Percentiles rank a stretch among this genome's conserved stretches.
These are phyloP conservation scores for Berkeleyomyces rouxiae DNA, from an alignment of 2,329 filamentous ascomycete species.

Conservation along the genomic window DNA sequence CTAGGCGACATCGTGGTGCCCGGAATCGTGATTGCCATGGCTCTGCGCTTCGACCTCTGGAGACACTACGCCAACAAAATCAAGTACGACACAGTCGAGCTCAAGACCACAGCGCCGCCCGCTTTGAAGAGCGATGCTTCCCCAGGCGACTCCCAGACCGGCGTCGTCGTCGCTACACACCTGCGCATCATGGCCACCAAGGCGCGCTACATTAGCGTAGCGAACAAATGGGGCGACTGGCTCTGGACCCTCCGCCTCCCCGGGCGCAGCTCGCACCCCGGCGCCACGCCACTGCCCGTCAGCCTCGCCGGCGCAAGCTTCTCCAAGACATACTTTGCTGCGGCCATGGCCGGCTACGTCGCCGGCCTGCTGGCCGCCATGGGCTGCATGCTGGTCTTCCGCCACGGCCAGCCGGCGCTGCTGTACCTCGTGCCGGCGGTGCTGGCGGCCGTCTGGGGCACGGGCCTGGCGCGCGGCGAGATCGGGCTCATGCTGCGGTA, in stretches of 20 bases:
- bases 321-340: slow-evolving; percentile 70
- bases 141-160: slow-evolving; percentile 11
- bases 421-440: slow-evolving; percentile 86
- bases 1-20: slow-evolving; percentile 89
- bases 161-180: slow-evolving; percentile 19
- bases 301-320: slow-evolving; percentile 30
- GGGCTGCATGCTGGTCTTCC: slow-evolving; percentile 57
- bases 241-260: slow-evolving; percentile 47
- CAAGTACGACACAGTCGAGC: slow-evolving; percentile 22
- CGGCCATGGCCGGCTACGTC: slow-evolving; percentile 60
- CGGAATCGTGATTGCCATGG: slow-evolving; percentile 75
- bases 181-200: slow-evolving; percentile 30
- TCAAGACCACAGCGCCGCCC: background rate
- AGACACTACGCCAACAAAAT: slow-evolving; percentile 59
- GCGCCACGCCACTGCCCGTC: background rate
- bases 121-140: too few relatives aligned
- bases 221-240: slow-evolving; percentile 64
- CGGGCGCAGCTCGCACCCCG: slow-evolving; percentile 13
- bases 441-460: slow-evolving; percentile 56
- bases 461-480: slow-evolving; percentile 55
- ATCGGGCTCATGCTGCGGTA: slow-evolving; percentile 63
- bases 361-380: slow-evolving; percentile 64
- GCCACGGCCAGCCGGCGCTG: slow-evolving; percentile 76
- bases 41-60: slow-evolving; percentile 82
- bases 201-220: slow-evolving; percentile 38